These are phyloP conservation scores for Fusarium transvaalense DNA, from an alignment of 2,329 filamentous ascomycete genomes.

Conservation along the genomic window DNA sequence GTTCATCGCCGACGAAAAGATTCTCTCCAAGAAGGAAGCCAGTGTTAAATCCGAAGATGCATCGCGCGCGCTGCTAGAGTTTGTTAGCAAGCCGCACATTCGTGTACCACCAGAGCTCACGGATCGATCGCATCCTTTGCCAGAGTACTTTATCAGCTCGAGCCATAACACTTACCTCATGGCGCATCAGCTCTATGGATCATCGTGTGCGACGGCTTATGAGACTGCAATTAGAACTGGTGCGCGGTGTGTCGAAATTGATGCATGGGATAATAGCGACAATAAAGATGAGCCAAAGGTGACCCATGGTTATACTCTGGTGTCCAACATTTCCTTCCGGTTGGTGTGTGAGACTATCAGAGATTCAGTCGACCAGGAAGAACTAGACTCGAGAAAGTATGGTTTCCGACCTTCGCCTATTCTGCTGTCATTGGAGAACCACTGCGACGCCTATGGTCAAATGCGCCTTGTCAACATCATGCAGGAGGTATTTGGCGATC, in stretches of 20 bases:
- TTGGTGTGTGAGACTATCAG: slow-evolving; percentile 74
- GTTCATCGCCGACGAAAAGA: slow-evolving; percentile 65
- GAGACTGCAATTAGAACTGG: slow-evolving; percentile 71
- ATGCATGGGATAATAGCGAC: slow-evolving; percentile 76
- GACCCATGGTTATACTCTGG: slow-evolving; percentile 76
- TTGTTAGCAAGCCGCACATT: slow-evolving; percentile 70
- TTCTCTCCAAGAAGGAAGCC: slow-evolving; percentile 63
- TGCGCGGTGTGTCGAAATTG: slow-evolving; percentile 78
- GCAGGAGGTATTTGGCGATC: slow-evolving; percentile 71
- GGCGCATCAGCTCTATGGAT: slow-evolving; percentile 76
- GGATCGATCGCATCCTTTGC: slow-evolving; percentile 70
- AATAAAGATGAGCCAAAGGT: slow-evolving; percentile 74
- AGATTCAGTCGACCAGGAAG: slow-evolving; percentile 71
- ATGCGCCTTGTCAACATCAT: slow-evolving; percentile 73
- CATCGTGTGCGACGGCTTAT: slow-evolving; percentile 72
- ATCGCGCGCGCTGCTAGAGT: slow-evolving; percentile 60
- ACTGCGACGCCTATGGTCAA: slow-evolving; percentile 71
- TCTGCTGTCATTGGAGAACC: slow-evolving; percentile 75
- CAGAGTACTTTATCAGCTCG: slow-evolving; percentile 79
- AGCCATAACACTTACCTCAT: slow-evolving; percentile 80
- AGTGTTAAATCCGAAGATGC: slow-evolving; percentile 58
- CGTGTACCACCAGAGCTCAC: slow-evolving; percentile 66
- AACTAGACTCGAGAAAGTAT: slow-evolving; percentile 55
- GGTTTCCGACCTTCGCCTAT: slow-evolving; percentile 66
- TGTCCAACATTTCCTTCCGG: slow-evolving; percentile 74